phyloP scores from a whole-genome alignment of 257 asterid genomes.

The Solanum okadae region DNA sequence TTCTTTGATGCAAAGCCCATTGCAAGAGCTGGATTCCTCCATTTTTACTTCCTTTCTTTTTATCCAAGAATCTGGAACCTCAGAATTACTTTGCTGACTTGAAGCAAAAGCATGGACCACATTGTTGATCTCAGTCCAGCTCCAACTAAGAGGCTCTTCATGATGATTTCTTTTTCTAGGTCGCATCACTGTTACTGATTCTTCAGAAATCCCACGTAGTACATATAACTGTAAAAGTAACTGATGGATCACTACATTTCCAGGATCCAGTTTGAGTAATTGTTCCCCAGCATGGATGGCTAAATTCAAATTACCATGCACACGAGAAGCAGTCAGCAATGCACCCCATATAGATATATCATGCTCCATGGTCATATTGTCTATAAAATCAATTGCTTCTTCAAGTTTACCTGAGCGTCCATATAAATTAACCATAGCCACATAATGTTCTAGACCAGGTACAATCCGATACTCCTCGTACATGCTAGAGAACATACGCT shows the following conservation, averaged over 20 bases:
- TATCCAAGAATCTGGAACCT: conserved; percentile 35
- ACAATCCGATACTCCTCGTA: conserved; percentile 30
- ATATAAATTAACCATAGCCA: conserved; percentile 54
- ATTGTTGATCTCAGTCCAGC: conserved; percentile 56
- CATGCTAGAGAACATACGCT: conserved; percentile 31
- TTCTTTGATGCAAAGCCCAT: conserved; percentile 33
- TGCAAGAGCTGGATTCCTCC: conserved; percentile 18
- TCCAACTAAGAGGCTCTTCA: conserved; percentile 26
- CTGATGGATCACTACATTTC: conserved; percentile 23
- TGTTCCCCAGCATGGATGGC: conserved; percentile 60
- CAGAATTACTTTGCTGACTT: conserved; percentile 21
- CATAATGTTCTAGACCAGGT: conserved; percentile 57
- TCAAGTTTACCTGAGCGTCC: conserved; percentile 75
- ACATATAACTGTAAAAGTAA: conserved; percentile 40
- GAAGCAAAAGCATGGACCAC: conserved; percentile 33
- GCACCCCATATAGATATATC: conserved; percentile 53
- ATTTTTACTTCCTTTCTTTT: conserved; percentile 16
- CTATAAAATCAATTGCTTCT: conserved; percentile 49
- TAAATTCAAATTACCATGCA: conserved; percentile 43
- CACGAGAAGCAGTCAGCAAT: conserved; percentile 54
- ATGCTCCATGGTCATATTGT: conserved; percentile 32
- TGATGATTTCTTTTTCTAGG: conserved; percentile 24
- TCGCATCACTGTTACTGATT: conserved; percentile 19
- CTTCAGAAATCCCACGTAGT: conserved; percentile 30
- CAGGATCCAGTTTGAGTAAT: conserved; percentile 62